Percentiles rank a stretch among this genome's conserved stretches.
phyloP scores from a whole-genome alignment of 2,329 filamentous ascomycete genomes.

The Capronia coronata region DNA sequence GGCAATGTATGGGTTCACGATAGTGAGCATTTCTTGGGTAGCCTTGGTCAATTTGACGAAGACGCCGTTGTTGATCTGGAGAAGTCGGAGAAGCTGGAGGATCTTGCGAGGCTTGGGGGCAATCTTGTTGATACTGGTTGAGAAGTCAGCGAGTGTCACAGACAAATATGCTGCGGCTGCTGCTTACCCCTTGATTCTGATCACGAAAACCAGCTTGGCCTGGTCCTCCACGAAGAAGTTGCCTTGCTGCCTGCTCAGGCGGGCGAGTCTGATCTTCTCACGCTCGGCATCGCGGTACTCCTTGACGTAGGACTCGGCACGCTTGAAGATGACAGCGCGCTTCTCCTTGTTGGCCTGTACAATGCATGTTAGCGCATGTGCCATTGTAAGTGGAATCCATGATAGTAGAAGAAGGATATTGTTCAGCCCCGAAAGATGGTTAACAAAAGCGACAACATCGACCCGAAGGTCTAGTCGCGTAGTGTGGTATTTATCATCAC shows the following conservation, averaged over 20 bases:
- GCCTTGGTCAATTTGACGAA: constrained; percentile 98
- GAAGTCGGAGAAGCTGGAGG: constrained; percentile 95
- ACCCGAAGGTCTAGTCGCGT: constrained; percentile 88
- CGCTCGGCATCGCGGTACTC: constrained; percentile 98
- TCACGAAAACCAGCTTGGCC: constrained; percentile 92
- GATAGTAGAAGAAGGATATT: constrained; percentile 1
- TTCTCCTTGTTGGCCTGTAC: constrained; percentile 94
- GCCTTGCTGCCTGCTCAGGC: constrained; percentile 84
- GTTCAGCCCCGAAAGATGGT: constrained; percentile 99
- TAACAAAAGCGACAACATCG: constrained; percentile 93
- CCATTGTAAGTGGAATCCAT: constrained; percentile 31
- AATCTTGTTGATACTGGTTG: constrained; percentile 97
- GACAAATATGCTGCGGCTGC: not conserved
- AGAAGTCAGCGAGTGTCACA: not conserved
- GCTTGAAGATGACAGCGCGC: constrained; percentile 98
- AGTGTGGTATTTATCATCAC: constrained; percentile 87
- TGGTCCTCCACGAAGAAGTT: constrained; percentile 92
- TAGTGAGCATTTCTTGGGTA: constrained; percentile 92
- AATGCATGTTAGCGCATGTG: constrained; percentile 23
- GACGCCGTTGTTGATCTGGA: constrained; percentile 99
- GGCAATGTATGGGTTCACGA: constrained; percentile 97
- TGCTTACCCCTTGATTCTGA: constrained; percentile 93
- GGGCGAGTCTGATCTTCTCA: constrained; percentile 91
- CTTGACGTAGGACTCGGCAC: constrained; percentile 98
- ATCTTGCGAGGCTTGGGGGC: constrained; percentile 99